Conservation (phyloP, 2,329 filamentous ascomycete species). For the Cryphonectria japonica region DNA sequence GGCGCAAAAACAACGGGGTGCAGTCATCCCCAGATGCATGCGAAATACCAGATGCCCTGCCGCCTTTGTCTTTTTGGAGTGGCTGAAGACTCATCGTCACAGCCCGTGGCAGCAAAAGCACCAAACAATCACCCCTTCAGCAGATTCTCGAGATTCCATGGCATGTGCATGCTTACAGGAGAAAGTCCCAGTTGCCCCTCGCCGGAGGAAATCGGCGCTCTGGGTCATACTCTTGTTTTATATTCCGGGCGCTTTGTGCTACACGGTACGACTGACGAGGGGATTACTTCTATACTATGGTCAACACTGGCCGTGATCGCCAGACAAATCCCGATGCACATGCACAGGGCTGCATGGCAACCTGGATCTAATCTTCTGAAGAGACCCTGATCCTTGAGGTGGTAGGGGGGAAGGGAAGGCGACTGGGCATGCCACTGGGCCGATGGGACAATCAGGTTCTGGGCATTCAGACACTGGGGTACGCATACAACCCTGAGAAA, state of each 20-base stretch:
- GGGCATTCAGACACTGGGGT: not conserved
- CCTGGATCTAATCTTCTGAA: not conserved
- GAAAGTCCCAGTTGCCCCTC: not conserved
- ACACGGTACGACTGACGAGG: not conserved
- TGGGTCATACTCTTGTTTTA: not conserved
- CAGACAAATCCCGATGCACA: not conserved
- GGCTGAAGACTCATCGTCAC: not conserved
- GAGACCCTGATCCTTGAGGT: not conserved
- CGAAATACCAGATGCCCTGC: not conserved
- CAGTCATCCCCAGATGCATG: not conserved
- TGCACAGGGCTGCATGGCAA: conserved; percentile 5
- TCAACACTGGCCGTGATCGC: not conserved
- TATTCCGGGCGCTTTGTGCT: not conserved
- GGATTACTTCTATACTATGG: not conserved
- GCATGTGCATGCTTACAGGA: not conserved
- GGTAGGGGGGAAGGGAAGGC: not conserved
- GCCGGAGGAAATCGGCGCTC: not conserved
- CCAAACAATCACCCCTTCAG: not conserved
- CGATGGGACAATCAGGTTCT: not conserved
- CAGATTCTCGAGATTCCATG: not conserved
- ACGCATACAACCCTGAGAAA: not conserved
- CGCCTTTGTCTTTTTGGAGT: not conserved
- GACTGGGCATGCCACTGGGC: not conserved
- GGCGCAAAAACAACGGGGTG: not conserved
- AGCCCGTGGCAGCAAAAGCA: not conserved